phyloP scores from a whole-genome alignment of 345 rosid species.

The Eucalyptus erythrocorys region DNA sequence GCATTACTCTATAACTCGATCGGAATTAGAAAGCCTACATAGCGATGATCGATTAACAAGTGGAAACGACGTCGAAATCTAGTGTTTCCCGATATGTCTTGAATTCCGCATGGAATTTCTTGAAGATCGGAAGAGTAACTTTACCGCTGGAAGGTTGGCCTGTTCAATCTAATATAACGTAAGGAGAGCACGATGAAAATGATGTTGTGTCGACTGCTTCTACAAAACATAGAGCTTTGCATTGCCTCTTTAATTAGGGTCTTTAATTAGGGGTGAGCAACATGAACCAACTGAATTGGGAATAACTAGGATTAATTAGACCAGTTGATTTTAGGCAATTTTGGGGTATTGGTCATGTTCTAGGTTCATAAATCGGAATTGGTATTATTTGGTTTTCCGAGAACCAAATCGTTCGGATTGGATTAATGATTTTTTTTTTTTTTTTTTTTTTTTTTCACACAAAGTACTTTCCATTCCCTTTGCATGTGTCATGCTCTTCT shows the following conservation, averaged over 20 bases:
- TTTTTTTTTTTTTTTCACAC: too few species aligned
- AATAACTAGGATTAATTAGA: too few species aligned
- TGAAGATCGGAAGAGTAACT: neutral
- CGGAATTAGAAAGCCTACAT: neutral
- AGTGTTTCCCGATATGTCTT: neutral
- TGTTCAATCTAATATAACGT: neutral
- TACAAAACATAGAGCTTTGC: neutral
- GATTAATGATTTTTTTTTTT: too few species aligned
- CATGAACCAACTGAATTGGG: neutral
- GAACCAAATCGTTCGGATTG: too few species aligned
- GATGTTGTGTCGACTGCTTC: neutral
- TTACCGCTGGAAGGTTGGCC: neutral
- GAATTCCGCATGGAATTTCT: neutral
- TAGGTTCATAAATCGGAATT: too few species aligned
- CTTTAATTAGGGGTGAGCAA: neutral
- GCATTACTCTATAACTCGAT: neutral
- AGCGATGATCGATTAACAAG: neutral
- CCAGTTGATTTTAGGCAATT: accelerated
- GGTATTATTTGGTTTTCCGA: neutral
- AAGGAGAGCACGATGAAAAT: neutral
- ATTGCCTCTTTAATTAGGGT: neutral
- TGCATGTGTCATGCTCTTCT: neutral
- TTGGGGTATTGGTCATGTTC: neutral
- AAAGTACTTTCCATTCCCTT: neutral
- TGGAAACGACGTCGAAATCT: neutral